Evolutionary conservation across 345 rosid species (phyloP), one percentile per base, ranked within the genome.

Genomic region (Microcos paniculata): DNA sequence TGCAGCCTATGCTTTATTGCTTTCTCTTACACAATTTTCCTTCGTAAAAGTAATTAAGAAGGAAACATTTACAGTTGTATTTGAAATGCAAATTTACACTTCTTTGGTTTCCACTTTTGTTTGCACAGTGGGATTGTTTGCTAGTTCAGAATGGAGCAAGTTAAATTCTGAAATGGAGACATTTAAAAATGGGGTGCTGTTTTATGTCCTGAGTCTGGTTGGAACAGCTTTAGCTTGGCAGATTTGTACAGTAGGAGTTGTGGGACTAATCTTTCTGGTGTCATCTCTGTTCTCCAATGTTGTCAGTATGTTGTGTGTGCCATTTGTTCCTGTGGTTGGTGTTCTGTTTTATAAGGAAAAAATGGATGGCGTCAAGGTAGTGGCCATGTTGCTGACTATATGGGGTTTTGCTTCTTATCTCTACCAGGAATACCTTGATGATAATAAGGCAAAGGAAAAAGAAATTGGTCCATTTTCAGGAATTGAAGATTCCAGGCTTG

Each of bases 11-110:
- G 81, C 85, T 24, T 79, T 88, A 28, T 61, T 81, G 26, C 84
- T 88, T 63, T 80, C 86, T 3, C 74, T 87, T 6, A 82, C 79
- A 56, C 86, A 85, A 76, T 33, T 83, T 68, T 84, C 84, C 40
- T 85, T 84, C 1, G 62, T 83, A 38, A 85, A 76, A 63, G 62
- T 80, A 6, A 63, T 70, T 35, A 74, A 51, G 76, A 71, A 63
- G 66, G 85, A 77, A 58, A 71, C 81, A 33, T 80, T 70, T 62
- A 26, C 67, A 0, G 81, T 80, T 62, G 91, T 86, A 21, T 80
- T 83, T 0, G 77, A 88, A 18, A 84, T 86, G 90, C 88, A 88
- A 40, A 82, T 85, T n/a, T 85, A 85, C 76, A 83, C 85, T 0
- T 88, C 92, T 7, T 52, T 85, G 0, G 87, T 79, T 1, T 84